Evolutionary conservation across 768 basidiomycete species (phyloP), one percentile per base, ranked within the genome.

Genomic region (Candolleomyces efflorescens): DNA sequence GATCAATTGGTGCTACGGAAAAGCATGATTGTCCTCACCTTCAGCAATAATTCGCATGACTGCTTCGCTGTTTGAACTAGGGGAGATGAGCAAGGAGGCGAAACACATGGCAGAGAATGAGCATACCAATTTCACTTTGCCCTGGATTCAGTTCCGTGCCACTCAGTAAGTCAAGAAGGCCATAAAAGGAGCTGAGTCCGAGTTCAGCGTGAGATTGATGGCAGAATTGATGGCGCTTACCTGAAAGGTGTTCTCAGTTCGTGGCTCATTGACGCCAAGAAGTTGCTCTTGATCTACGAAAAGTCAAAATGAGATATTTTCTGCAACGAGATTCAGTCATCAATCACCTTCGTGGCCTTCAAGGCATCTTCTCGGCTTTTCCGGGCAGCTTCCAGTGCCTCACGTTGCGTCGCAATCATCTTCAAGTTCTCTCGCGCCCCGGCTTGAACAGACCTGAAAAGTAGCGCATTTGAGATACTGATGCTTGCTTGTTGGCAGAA

Each of bases 231-330:
- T 2, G 9, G n/a, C 17, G 23, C 23, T 48, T 61, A 84, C 85
- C 85, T 87, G 69, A 90, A 89, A 0, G 89, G 89, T 0, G 89
- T 90, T 54, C 89, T 76, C 55, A 90, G 72, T 66, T 90, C 87
- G 61, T 89, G 89, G 62, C 84, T 87, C 87, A 90, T 90, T 5
- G 86, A 83, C 5, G 87, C 86, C 59, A 89, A 68, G 64, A 90
- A 89, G 63, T 87, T 89, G 65, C 86, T 87, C 71, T 90, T 90
- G 67, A 87, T 88, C 86, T 89, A 60, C 0, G 6, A 50, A 41
- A 13, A 59, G 10, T 38, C 20, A 37, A 26, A 5, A 52, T 13
- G 18, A 52, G 17, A 20, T 13, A 23, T 3, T 9, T 15, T 10
- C 5, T 24, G 20, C 11, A 37, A 15, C 45, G 13, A 23, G 3